Percentiles rank a stretch among this genome's conserved stretches.
Conservation (phyloP, 116 monocot species). For the Posidonia oceanica region DNA sequence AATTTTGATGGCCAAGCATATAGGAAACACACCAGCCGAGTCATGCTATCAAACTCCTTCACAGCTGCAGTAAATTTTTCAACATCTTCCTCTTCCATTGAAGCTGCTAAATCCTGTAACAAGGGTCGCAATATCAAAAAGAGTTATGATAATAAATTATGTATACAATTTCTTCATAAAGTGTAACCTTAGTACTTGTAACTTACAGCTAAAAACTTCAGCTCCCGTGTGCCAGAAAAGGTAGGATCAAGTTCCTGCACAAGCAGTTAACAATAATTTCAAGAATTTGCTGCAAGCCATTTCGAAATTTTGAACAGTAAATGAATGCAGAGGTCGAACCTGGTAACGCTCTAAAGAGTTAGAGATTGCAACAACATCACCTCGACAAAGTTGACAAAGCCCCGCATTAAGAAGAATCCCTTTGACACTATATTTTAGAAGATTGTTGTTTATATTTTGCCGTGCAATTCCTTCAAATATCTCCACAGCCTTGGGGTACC, state of each 20-base stretch:
- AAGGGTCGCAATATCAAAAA: neutral
- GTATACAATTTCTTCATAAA: neutral
- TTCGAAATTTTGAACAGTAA: neutral
- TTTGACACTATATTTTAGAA: slow-evolving; percentile 84
- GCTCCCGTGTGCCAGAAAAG: slow-evolving; percentile 81
- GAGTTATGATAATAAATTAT: neutral
- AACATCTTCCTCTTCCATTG: slow-evolving; percentile 78
- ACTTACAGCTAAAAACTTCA: slow-evolving; percentile 74
- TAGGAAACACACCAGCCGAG: slow-evolving; percentile 37
- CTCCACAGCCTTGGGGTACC: slow-evolving; percentile 72
- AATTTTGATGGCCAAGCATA: slow-evolving; percentile 9
- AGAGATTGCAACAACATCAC: slow-evolving; percentile 61
- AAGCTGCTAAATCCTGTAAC: slow-evolving; percentile 60
- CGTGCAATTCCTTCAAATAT: slow-evolving; percentile 72
- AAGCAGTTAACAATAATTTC: neutral
- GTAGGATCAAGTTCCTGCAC: slow-evolving; percentile 80
- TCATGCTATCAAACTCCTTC: slow-evolving; percentile 85
- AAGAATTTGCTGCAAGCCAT: neutral
- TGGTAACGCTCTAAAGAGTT: slow-evolving; percentile 75
- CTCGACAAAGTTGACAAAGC: slow-evolving; percentile 73
- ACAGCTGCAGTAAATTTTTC: slow-evolving; percentile 63
- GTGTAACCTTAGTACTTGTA: neutral
- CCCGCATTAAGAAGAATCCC: slow-evolving; percentile 94
- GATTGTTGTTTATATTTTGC: slow-evolving; percentile 68
- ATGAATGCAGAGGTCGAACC: slow-evolving; percentile 21